These are phyloP conservation scores for Pisolithus marmoratus DNA, from an alignment of 768 basidiomycete genomes.

Conservation along the genomic window DNA sequence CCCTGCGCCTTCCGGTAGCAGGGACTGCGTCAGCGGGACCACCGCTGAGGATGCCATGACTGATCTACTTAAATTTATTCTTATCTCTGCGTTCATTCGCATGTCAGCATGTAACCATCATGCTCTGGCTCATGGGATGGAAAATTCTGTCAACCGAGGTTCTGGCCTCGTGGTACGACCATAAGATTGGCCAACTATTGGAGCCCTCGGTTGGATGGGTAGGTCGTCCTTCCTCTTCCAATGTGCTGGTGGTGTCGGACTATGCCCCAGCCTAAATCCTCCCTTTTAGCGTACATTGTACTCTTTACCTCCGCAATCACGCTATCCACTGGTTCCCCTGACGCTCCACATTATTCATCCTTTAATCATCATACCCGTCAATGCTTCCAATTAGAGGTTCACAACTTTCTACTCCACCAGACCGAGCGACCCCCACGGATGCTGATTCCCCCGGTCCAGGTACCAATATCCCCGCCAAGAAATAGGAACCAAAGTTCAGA, in stretches of 20 bases:
- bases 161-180: slow-evolving; percentile 12
- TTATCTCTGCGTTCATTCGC: slow-evolving; percentile 61
- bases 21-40: slow-evolving; percentile 21
- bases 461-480: slow-evolving; percentile 11
- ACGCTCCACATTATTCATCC: slow-evolving; percentile 79
- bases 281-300: slow-evolving; percentile 69
- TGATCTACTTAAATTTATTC: slow-evolving; percentile 80
- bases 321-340: slow-evolving; percentile 63
- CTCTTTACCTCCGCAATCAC: slow-evolving; percentile 54
- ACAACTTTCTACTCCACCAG: slow-evolving; percentile 29
- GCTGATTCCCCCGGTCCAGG: slow-evolving; percentile 9
- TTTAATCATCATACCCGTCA: slow-evolving; percentile 73
- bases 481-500: slow-evolving; percentile 18
- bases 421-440: slow-evolving; percentile 29
- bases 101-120: background rate
- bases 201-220: slow-evolving; percentile 70
- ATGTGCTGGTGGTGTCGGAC: background rate
- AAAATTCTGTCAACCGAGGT: slow-evolving; percentile 33
- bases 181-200: slow-evolving; percentile 69
- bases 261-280: slow-evolving; percentile 52
- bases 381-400: slow-evolving; percentile 45
- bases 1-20: too few relatives aligned
- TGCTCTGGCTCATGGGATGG: slow-evolving; percentile 32
- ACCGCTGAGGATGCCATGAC: slow-evolving; percentile 68
- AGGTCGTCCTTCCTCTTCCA: slow-evolving; percentile 7